Conservation (phyloP, 2,329 filamentous ascomycete species). For the Aureobasidium vineae region DNA sequence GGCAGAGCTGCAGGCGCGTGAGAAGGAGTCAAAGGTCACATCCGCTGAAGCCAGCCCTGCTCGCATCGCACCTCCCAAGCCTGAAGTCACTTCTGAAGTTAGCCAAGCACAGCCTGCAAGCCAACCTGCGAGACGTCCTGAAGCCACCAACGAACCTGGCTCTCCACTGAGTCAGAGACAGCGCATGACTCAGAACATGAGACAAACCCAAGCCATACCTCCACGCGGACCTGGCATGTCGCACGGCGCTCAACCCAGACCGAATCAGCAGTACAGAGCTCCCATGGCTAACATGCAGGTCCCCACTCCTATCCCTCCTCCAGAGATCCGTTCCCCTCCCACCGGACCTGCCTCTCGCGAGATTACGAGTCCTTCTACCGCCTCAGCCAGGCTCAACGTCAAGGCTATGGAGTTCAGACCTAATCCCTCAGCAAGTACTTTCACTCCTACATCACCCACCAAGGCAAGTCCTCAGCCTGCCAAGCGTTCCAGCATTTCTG, state of each 20-base stretch:
- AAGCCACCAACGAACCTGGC: conserved; percentile 1
- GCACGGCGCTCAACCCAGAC: conserved; percentile 11
- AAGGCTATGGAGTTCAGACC: conserved; percentile 77
- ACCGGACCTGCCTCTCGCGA: conserved; percentile 62
- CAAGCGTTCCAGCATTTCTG: conserved; percentile 35
- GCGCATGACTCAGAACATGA: conserved; percentile 11
- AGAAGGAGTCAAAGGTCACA: conserved; percentile 50
- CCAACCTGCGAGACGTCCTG: not conserved
- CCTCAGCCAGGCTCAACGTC: conserved; percentile 58
- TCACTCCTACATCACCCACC: conserved; percentile 71
- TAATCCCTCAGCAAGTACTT: conserved; percentile 73
- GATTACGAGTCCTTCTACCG: conserved; percentile 54
- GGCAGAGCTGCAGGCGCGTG: conserved; percentile 71
- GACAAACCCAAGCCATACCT: conserved; percentile 9
- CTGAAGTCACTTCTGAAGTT: conserved; percentile 8
- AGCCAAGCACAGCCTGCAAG: conserved; percentile 10
- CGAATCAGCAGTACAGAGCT: conserved; percentile 18
- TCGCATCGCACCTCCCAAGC: conserved; percentile 31
- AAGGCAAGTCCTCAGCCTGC: conserved; percentile 38
- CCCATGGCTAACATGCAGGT: not conserved
- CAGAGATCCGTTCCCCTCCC: conserved; percentile 51
- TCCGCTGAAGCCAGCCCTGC: conserved; percentile 34
- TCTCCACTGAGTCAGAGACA: conserved; percentile 22
- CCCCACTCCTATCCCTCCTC: conserved; percentile 26
- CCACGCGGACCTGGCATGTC: conserved; percentile 18